Percentiles rank a stretch among this genome's conserved stretches.
These are phyloP conservation scores for Dendrobium huoshanense DNA, from an alignment of 106 monocot species.

Conservation along the genomic window DNA sequence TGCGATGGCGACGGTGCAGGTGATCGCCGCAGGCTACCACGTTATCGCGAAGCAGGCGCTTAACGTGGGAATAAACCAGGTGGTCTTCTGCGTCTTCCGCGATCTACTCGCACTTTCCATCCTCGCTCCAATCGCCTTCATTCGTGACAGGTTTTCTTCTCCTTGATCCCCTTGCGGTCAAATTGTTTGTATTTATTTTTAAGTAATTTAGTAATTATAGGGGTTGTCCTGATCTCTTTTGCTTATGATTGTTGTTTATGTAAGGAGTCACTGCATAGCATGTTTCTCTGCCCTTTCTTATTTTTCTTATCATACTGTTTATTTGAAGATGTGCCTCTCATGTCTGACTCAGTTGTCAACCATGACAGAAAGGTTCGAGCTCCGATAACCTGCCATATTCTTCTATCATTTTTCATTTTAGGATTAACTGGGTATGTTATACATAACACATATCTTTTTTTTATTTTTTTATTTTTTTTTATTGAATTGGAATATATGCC, in stretches of 20 bases:
- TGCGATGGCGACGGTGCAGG: conserved; percentile 30
- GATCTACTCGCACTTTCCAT: conserved; percentile 48
- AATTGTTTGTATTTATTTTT: not conserved
- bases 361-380: conserved; percentile 41
- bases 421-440: conserved; percentile 74
- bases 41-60: conserved; percentile 47
- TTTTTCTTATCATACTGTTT: not conserved
- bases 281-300: not conserved
- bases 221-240: not conserved
- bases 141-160: conserved; percentile 17
- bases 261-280: not conserved
- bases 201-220: not conserved
- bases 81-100: conserved; percentile 46
- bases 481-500: not conserved
- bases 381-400: conserved; percentile 54
- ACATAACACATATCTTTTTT: not conserved
- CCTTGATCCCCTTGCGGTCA: not conserved
- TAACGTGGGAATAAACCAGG: conserved; percentile 44
- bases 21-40: conserved; percentile 38
- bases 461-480: not conserved
- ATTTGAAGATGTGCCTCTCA: not conserved
- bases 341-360: conserved; percentile 1
- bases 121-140: conserved; percentile 38
- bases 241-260: not conserved
- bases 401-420: conserved; percentile 75